phyloP scores from a whole-genome alignment of 2,329 filamentous ascomycete genomes.

The Periconia sp. region DNA sequence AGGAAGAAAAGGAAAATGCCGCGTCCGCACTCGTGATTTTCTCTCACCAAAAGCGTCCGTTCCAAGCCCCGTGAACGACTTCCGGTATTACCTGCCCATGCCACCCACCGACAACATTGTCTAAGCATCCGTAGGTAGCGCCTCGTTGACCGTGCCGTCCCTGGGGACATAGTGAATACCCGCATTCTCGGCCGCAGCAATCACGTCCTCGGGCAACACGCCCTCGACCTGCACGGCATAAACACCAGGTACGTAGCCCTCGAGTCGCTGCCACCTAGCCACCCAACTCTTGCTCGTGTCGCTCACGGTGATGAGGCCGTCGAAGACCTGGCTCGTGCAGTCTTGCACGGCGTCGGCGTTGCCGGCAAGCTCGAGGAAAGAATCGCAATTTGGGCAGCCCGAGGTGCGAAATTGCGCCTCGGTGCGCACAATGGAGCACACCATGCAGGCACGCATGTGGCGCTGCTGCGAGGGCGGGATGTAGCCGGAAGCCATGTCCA shows the following conservation, averaged over 20 bases:
- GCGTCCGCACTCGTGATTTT: too few species aligned
- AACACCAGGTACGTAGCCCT: constrained; percentile 84
- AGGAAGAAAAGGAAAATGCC: too few species aligned
- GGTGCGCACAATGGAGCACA: constrained; percentile 93
- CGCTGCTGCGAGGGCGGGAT: constrained; percentile 78
- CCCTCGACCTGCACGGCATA: constrained; percentile 97
- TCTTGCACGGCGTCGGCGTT: constrained; percentile 83
- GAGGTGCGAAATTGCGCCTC: constrained; percentile 79
- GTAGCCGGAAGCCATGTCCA: constrained; percentile 60
- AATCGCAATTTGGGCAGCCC: constrained; percentile 97
- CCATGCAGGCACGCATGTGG: constrained; percentile 95
- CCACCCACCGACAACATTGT: constrained; percentile 10
- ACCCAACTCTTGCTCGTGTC: constrained; percentile 91
- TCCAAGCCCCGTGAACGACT: background rate
- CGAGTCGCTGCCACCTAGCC: constrained; percentile 92
- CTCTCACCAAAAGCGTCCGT: too few species aligned
- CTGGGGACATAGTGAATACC: constrained; percentile 66
- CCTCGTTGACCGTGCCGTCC: constrained; percentile 46
- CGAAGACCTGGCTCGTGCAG: constrained; percentile 95
- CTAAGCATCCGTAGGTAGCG: constrained; percentile 36
- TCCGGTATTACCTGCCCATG: background rate
- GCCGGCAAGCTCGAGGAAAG: constrained; percentile 82
- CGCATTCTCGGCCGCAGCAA: constrained; percentile 62
- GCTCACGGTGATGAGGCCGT: constrained; percentile 84
- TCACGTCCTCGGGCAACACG: constrained; percentile 65